phyloP scores from a whole-genome alignment of 2,329 filamentous ascomycete species.

The Ascochyta koolunga region DNA sequence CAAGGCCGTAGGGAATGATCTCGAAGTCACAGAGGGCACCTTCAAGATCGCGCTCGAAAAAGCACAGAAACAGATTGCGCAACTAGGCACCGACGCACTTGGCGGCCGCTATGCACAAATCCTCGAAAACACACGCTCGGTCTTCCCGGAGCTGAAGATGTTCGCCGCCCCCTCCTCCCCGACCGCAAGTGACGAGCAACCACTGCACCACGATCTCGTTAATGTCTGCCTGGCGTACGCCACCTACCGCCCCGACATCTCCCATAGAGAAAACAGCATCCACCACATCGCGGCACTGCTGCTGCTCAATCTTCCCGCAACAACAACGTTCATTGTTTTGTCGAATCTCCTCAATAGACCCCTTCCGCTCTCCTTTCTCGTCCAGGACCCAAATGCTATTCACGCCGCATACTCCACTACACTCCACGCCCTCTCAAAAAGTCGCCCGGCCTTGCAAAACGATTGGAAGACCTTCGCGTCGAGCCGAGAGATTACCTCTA shows the following conservation, averaged over 20 bases:
- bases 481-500: conserved; percentile 60
- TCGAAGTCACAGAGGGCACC: conserved; percentile 69
- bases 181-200: conserved; percentile 56
- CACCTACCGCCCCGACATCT: conserved; percentile 82
- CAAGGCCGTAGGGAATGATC: conserved; percentile 74
- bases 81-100: conserved; percentile 58
- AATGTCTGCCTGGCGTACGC: conserved; percentile 79
- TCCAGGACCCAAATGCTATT: conserved; percentile 71
- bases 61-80: conserved; percentile 62
- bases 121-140: conserved; percentile 65
- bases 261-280: conserved; percentile 67
- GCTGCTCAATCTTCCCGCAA: conserved; percentile 71
- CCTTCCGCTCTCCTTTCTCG: conserved; percentile 75
- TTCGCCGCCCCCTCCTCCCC: conserved; percentile 60
- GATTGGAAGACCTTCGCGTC: conserved; percentile 58
- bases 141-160: conserved; percentile 75
- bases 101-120: conserved; percentile 35
- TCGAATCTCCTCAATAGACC: conserved; percentile 80
- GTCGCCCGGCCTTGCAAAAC: conserved; percentile 66
- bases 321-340: conserved; percentile 71
- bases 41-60: conserved; percentile 74
- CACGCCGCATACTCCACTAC: conserved; percentile 72
- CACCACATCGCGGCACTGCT: conserved; percentile 77
- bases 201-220: conserved; percentile 70
- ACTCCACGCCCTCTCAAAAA: conserved; percentile 71